Evolutionary conservation across 495 filamentous ascomycete species (phyloP).

Genomic region (Aspergillus sclerotioniger): DNA sequence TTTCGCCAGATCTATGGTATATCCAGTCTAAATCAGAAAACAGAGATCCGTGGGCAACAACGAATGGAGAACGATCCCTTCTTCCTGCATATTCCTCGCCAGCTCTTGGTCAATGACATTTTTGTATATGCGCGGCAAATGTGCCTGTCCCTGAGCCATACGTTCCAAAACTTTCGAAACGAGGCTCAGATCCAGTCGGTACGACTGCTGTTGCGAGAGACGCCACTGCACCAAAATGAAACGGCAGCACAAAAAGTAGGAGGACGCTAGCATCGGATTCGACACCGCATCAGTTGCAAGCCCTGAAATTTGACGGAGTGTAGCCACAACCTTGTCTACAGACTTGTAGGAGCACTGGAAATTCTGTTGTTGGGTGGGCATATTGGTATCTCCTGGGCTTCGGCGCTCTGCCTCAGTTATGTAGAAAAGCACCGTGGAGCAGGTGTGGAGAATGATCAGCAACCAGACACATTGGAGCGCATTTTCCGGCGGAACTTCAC

Average conservation of each 20-base stretch:
- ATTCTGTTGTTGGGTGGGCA: neutral
- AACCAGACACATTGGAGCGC: too few species aligned
- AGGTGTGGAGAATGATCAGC: too few species aligned
- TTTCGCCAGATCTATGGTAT: too few species aligned
- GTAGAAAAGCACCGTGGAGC: too few species aligned
- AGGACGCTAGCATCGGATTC: slow-evolving; percentile 9
- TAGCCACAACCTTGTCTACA: slow-evolving; percentile 8
- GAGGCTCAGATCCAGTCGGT: slow-evolving; percentile 8
- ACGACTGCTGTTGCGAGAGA: slow-evolving; percentile 3
- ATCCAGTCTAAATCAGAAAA: slow-evolving; percentile 1
- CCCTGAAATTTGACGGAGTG: slow-evolving; percentile 2
- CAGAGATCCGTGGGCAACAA: slow-evolving; percentile 3
- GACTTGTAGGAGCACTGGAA: slow-evolving; percentile 8
- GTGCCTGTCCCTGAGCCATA: slow-evolving; percentile 1
- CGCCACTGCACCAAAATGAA: slow-evolving; percentile 5
- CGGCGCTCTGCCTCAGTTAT: too few species aligned
- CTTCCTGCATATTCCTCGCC: slow-evolving; percentile 1
- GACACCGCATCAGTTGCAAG: slow-evolving; percentile 1
- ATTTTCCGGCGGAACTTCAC: too few species aligned
- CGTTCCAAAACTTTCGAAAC: slow-evolving; percentile 8
- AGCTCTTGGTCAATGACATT: slow-evolving; percentile 9
- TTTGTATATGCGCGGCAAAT: slow-evolving; percentile 5
- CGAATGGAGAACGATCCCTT: neutral
- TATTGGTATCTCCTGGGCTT: too few species aligned
- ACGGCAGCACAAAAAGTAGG: slow-evolving; percentile 7